These are phyloP conservation scores for Fusarium circinatum DNA, from an alignment of 2,329 filamentous ascomycete species.

Conservation along the genomic window DNA sequence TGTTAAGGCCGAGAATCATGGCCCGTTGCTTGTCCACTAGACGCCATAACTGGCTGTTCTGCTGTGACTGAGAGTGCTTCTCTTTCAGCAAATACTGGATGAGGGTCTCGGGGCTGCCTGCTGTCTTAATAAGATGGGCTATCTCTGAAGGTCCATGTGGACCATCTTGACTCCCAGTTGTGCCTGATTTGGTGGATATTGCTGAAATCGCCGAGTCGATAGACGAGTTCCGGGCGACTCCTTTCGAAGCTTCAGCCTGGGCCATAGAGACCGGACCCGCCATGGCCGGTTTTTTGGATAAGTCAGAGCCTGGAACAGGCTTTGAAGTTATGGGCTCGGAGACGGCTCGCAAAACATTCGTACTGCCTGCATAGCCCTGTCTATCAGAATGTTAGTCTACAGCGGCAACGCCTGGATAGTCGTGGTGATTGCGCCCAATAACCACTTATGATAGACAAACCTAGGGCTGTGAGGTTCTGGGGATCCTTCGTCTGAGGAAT, in stretches of 20 bases:
- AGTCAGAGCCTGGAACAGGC: conserved; percentile 54
- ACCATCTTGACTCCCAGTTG: conserved; percentile 67
- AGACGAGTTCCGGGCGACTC: conserved; percentile 78
- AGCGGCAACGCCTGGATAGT: neutral
- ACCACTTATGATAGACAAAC: conserved; percentile 41
- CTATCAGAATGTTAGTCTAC: conserved; percentile 39
- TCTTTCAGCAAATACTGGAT: conserved; percentile 91
- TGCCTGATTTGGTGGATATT: conserved; percentile 68
- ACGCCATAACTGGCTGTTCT: conserved; percentile 94
- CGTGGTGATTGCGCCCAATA: neutral
- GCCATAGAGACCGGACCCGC: conserved; percentile 57
- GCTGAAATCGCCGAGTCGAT: conserved; percentile 93
- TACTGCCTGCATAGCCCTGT: conserved; percentile 40
- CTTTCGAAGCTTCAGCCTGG: conserved; percentile 53
- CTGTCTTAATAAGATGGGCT: conserved; percentile 79
- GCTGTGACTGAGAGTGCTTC: conserved; percentile 86
- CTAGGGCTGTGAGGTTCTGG: conserved; percentile 47
- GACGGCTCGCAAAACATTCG: conserved; percentile 63
- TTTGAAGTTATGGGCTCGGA: conserved; percentile 57
- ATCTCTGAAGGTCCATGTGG: conserved; percentile 77
- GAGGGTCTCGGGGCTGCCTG: conserved; percentile 88
- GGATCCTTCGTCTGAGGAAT: conserved; percentile 51
- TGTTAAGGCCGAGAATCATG: conserved; percentile 93
- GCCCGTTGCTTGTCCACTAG: conserved; percentile 95
- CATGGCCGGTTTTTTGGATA: conserved; percentile 56